Conservation (phyloP, 2,329 filamentous ascomycete species). For the Pseudogymnoascus sp. region DNA sequence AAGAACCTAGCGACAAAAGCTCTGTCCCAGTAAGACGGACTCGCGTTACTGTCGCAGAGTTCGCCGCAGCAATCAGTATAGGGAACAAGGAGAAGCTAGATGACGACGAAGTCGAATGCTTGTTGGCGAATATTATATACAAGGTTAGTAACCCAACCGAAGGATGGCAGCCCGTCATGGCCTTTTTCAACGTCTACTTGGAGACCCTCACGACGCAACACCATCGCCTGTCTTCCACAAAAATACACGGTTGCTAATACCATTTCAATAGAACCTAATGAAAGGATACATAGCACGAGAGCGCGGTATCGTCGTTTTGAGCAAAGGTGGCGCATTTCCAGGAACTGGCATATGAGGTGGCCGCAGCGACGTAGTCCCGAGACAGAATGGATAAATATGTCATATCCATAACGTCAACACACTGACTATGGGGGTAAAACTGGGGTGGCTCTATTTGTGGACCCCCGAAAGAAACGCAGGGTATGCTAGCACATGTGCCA, state of each 20-base stretch:
- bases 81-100: conserved; percentile 63
- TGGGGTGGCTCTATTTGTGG: neutral
- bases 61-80: conserved; percentile 74
- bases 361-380: neutral
- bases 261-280: conserved; percentile 46
- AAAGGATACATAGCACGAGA: conserved; percentile 97
- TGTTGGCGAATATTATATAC: conserved; percentile 95
- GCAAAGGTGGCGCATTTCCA: conserved; percentile 88
- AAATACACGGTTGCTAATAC: conserved; percentile 26
- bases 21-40: conserved; percentile 60
- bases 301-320: conserved; percentile 81
- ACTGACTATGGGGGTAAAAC: neutral
- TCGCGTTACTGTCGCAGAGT: conserved; percentile 74
- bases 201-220: neutral
- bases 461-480: neutral
- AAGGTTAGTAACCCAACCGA: conserved; percentile 56
- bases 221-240: neutral
- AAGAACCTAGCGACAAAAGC: conserved; percentile 64
- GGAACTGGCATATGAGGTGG: conserved; percentile 62
- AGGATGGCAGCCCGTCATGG: neutral
- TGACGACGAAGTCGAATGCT: conserved; percentile 88
- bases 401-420: neutral
- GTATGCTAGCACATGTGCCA: neutral
- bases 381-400: neutral
- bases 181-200: neutral